Evolutionary conservation across 2,329 filamentous ascomycete species (phyloP).

Genomic region (Botrytis byssoidea): DNA sequence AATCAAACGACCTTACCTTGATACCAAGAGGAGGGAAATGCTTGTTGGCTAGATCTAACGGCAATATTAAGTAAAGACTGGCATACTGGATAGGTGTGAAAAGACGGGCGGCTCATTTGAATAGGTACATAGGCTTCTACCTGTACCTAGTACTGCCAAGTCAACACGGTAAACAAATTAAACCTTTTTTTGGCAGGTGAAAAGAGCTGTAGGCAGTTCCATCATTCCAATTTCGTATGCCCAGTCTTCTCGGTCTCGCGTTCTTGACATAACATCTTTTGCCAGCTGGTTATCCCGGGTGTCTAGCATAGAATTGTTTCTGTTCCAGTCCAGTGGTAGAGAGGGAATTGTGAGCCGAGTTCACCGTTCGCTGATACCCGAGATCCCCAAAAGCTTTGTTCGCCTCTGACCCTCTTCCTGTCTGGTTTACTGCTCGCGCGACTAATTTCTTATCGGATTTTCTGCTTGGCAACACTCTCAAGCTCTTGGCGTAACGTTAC

Average conservation of each 20-base stretch:
- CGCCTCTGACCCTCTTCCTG: background rate
- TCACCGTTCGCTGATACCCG: background rate
- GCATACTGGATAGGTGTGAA: background rate
- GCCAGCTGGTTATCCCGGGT: background rate
- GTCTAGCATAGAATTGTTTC: background rate
- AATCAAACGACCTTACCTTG: background rate
- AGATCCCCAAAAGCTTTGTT: background rate
- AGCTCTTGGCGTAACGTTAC: conserved; percentile 8
- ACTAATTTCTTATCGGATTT: conserved; percentile 6
- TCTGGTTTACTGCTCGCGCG: background rate
- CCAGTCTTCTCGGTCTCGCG: background rate
- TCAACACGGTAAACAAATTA: background rate
- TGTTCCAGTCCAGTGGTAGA: conserved; percentile 7
- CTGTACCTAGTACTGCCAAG: background rate
- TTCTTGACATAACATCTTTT: background rate
- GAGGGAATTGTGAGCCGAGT: conserved; percentile 1
- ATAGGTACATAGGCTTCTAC: background rate
- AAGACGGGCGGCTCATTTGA: background rate
- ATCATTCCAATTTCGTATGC: background rate
- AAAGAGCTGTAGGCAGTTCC: background rate
- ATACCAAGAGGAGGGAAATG: background rate
- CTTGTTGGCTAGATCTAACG: background rate
- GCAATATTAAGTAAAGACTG: background rate
- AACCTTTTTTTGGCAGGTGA: conserved; percentile 3
- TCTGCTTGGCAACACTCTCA: background rate